phyloP scores from a whole-genome alignment of 306 rosid species.

The Glycyrrhiza uralensis region DNA sequence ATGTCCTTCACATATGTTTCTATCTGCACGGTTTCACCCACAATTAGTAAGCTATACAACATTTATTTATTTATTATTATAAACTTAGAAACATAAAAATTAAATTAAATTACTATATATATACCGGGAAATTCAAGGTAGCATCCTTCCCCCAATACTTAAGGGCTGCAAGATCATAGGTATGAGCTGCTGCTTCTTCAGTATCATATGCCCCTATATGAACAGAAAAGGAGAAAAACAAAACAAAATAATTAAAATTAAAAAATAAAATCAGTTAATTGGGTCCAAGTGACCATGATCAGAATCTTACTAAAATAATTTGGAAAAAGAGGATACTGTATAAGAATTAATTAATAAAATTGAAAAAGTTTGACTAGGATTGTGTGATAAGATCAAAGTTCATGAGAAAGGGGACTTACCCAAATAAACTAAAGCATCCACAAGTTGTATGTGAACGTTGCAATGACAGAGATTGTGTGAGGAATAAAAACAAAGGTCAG shows the following conservation, averaged over 20 bases:
- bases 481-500: conserved; percentile 55
- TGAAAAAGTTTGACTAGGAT: conserved; percentile 15
- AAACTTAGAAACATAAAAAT: too few relatives aligned
- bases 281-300: neutral
- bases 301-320: conserved; percentile 22
- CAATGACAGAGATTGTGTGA: conserved; percentile 45
- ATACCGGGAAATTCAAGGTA: conserved; percentile 79
- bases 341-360: neutral
- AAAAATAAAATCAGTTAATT: neutral
- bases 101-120: neutral
- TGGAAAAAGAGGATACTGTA: neutral
- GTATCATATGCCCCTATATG: conserved; percentile 73
- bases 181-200: conserved; percentile 89
- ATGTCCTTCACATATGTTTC: conserved; percentile 62
- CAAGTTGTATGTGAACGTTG: conserved; percentile 59
- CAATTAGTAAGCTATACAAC: neutral
- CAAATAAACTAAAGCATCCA: conserved; percentile 86
- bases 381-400: conserved; percentile 31
- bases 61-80: too few relatives aligned
- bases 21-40: conserved; percentile 59
- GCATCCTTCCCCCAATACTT: conserved; percentile 86
- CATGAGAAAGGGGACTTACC: conserved; percentile 49
- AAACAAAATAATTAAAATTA: neutral
- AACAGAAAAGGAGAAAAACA: neutral
- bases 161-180: conserved; percentile 95